phyloP scores from a whole-genome alignment of 106 monocot species.

The Platanthera guangdongensis region DNA sequence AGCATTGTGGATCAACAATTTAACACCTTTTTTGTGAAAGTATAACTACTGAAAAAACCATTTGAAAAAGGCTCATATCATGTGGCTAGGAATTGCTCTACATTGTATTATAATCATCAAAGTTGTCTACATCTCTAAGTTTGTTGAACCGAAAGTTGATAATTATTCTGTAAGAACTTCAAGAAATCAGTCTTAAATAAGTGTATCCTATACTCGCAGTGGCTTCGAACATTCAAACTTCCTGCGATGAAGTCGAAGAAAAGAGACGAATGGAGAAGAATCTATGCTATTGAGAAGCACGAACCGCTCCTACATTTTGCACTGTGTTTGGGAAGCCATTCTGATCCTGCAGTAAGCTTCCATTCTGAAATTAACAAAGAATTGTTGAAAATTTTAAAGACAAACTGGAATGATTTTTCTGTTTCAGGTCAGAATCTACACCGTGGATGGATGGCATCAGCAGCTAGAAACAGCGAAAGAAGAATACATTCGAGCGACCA shows the following conservation, averaged over 20 bases:
- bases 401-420: not conserved
- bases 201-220: not conserved
- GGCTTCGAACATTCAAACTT: slow-evolving; percentile 4
- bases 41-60: too few species aligned
- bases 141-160: too few species aligned
- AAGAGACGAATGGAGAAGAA: slow-evolving; percentile 54
- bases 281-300: slow-evolving; percentile 46
- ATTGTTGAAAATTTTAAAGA: not conserved
- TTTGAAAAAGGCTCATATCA: too few species aligned
- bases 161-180: too few species aligned
- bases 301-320: slow-evolving; percentile 82
- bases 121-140: too few species aligned
- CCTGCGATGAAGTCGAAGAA: slow-evolving; percentile 52
- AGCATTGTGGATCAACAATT: too few species aligned
- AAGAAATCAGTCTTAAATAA: not conserved
- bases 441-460: slow-evolving; percentile 32
- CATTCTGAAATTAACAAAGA: not conserved
- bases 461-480: slow-evolving; percentile 62
- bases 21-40: too few species aligned
- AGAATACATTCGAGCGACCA: slow-evolving; percentile 62
- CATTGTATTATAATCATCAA: too few species aligned
- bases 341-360: slow-evolving; percentile 80
- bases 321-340: slow-evolving; percentile 91
- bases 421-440: slow-evolving; percentile 55
- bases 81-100: too few species aligned